These are phyloP conservation scores for Penicillium vulpinum DNA, from an alignment of 2,329 filamentous ascomycete species.

Conservation along the genomic window DNA sequence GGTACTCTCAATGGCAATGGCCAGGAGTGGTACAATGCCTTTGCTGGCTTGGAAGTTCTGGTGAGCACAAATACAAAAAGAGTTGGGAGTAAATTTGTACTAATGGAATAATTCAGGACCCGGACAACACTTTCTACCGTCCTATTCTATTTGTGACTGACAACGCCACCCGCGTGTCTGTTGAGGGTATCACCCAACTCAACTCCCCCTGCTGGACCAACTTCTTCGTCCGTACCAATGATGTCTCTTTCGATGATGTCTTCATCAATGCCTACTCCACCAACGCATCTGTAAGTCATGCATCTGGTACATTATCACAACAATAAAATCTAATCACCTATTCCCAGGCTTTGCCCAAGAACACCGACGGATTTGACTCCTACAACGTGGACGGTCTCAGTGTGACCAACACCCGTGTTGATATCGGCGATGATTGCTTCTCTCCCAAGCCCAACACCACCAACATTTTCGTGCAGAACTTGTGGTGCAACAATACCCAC, in stretches of 20 bases:
- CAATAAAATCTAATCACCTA: not conserved
- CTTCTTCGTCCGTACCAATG: conserved; percentile 60
- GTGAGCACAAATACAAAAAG: conserved; percentile 12
- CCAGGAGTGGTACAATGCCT: conserved; percentile 52
- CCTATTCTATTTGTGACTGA: conserved; percentile 63
- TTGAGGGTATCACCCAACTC: conserved; percentile 60
- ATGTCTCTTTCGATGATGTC: conserved; percentile 56
- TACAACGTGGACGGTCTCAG: conserved; percentile 57
- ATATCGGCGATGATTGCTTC: conserved; percentile 63
- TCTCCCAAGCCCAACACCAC: conserved; percentile 61
- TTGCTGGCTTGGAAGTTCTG: conserved; percentile 45
- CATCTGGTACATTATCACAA: not conserved
- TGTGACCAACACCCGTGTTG: conserved; percentile 53
- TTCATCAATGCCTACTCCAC: conserved; percentile 57
- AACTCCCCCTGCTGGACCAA: conserved; percentile 66
- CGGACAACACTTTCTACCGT: conserved; percentile 57
- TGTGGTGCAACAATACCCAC: conserved; percentile 62
- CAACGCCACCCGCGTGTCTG: conserved; percentile 59
- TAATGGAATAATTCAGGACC: conserved; percentile 38
- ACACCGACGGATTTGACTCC: conserved; percentile 64
- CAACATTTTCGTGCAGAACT: conserved; percentile 59
- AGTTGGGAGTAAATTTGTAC: not conserved
- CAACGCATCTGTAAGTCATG: conserved; percentile 38
- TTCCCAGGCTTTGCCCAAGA: conserved; percentile 52
- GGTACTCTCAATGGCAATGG: conserved; percentile 60